Evolutionary conservation across 108 stramenopile species (phyloP), one percentile per base, ranked within the genome.

Genomic region (Cyclotella cryptica): DNA sequence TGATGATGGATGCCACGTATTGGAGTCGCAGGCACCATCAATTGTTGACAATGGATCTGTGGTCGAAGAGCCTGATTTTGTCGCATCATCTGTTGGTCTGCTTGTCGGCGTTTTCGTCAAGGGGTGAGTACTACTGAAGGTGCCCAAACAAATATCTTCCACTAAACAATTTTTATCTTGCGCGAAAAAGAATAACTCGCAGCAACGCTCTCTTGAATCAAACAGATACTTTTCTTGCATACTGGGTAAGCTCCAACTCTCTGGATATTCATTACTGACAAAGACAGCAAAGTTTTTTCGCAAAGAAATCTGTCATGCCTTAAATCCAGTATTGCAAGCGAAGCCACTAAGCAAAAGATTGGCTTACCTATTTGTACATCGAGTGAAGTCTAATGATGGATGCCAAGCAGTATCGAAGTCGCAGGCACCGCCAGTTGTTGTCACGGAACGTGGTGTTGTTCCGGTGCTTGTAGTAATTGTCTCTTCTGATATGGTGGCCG

Each of bases 181-280:
- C 17, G 3, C 15, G 1, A 40, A 35, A 62, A 62, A 40, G 35
- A 62, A 40, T 1, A n/a, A 1, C 14, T 35, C 19, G 24, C 60
- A 62, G 60, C 60, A 62, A 41, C 19, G 35, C 39, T 62, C 60
- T 62, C 39, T 35, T 15, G 29, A 35, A 35, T 62, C 35, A 62
- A 62, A 62, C 39, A 62, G 3, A 26, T 40, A 62, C 39, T 41
- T n/a, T 39, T 15, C 35, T 19, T 39, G 28, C 60, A 40, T 40
- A 3, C 12, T 13, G 1, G 29, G 35, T 10, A 14, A 62, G 14
- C 0, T 62, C 60, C 60, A 62, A 40, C 60, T 62, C 35, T 41
- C 60, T 35, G 60, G 60, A 12, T 40, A 62, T 18, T 62, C 60
- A 40, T 24, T 3, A 19, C 60, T 62, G 24, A 35, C 35, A 35